Evolutionary conservation across 805 yeast species (phyloP).

Genomic region (Yamadazyma takamatsuzukensis): DNA sequence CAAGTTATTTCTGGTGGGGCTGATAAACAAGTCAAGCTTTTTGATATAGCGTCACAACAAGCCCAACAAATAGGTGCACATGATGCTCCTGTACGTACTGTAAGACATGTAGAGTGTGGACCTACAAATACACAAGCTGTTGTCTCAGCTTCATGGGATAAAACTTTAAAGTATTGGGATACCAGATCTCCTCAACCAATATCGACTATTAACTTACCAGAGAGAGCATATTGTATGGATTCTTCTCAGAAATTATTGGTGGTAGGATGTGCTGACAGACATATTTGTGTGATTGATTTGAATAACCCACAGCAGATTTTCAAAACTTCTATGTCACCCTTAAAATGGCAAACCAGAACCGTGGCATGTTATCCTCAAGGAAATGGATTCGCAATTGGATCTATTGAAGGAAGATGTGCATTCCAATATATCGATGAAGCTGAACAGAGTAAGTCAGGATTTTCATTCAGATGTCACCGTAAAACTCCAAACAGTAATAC

Average conservation of each 20-base stretch:
- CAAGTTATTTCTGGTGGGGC: constrained; percentile 82
- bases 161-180: constrained; percentile 93
- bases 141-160: constrained; percentile 96
- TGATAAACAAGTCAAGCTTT: constrained; percentile 81
- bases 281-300: constrained; percentile 71
- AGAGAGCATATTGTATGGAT: constrained; percentile 89
- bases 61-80: constrained; percentile 82
- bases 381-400: constrained; percentile 88
- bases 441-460: constrained; percentile 68
- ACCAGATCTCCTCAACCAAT: constrained; percentile 80
- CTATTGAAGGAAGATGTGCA: constrained; percentile 94
- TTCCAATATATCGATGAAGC: constrained; percentile 85
- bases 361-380: constrained; percentile 87
- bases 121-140: constrained; percentile 78
- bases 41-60: constrained; percentile 81
- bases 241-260: constrained; percentile 75
- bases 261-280: constrained; percentile 92
- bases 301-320: constrained; percentile 80
- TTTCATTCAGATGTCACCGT: constrained; percentile 94
- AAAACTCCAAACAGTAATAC: constrained; percentile 44
- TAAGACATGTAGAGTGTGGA: constrained; percentile 79
- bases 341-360: constrained; percentile 85
- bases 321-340: constrained; percentile 68
- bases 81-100: constrained; percentile 71
- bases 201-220: constrained; percentile 79